Evolutionary conservation across 768 basidiomycete genomes (phyloP).

Genomic region (Tephrocybe sp.): DNA sequence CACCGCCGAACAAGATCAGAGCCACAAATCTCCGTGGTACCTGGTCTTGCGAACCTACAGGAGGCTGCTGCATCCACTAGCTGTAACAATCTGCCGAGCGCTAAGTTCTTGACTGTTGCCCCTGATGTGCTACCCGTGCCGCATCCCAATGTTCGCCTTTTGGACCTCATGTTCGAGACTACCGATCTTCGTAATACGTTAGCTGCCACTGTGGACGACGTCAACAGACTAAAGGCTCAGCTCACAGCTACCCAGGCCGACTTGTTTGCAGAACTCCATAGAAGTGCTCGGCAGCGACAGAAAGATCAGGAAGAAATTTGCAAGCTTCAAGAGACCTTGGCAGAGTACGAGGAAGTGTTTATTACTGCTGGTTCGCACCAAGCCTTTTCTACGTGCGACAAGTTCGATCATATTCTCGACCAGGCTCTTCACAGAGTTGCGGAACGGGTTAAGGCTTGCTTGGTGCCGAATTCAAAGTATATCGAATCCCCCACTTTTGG

Average conservation of each 20-base stretch:
- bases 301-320: constrained; percentile 8
- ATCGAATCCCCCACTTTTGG: constrained; percentile 18
- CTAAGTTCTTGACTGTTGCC: constrained; percentile 12
- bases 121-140: constrained; percentile 1
- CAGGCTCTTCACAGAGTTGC: constrained; percentile 10
- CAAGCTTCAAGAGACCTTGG: constrained; percentile 7
- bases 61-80: not conserved
- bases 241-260: constrained; percentile 15
- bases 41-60: constrained; percentile 15
- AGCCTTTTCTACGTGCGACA: not conserved
- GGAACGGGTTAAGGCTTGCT: constrained; percentile 4
- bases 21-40: constrained; percentile 31
- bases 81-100: constrained; percentile 18
- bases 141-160: constrained; percentile 11
- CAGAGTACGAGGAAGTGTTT: constrained; percentile 9
- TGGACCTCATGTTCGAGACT: constrained; percentile 15
- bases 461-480: not conserved
- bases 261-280: constrained; percentile 16
- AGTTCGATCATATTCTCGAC: constrained; percentile 5
- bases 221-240: constrained; percentile 8
- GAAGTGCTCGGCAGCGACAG: constrained; percentile 9
- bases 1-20: constrained; percentile 50
- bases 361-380: constrained; percentile 1
- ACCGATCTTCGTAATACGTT: constrained; percentile 3
- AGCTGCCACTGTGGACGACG: constrained; percentile 3